Evolutionary conservation across 768 basidiomycete species (phyloP), one percentile per base, ranked within the genome.

Genomic region (Lactifluus piperatus): DNA sequence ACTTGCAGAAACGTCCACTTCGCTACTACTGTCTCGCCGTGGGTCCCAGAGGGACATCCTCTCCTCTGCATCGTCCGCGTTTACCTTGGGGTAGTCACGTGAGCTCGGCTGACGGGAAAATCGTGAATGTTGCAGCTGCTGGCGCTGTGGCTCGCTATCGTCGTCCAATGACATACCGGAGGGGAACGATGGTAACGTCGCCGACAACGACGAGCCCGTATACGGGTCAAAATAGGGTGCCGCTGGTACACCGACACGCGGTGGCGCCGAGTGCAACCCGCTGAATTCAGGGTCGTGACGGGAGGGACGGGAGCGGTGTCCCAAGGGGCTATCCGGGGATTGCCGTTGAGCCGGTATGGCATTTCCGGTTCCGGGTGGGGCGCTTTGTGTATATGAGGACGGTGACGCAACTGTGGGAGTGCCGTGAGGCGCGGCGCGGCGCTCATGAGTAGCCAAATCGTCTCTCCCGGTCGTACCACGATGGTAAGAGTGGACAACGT

Each of bases 401-500:
- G 58, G 48, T 29, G 58, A 54, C 2, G 58, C 36, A 5, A 60
- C 58, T 1, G 58, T 39, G 44, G 48, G 51, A 34, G 34, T 22
- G 29, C 16, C 56, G 51, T n/a, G 57, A 43, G 44, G 46, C 32
- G 56, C 34, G 60, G 30, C 0, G 34, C 81, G 73, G 57, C 76
- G 79, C 56, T 80, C 77, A 57, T 84, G 82, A 4, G 68, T 76
- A 32, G 77, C 75, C 47, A 72, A 65, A 26, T 75, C 64, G 27
- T 63, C 64, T 55, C 53, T 63, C 51, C 64, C 70, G 24, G 73
- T 72, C 7, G 26, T 78, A 18, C 72, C 75, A 7, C 84, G 83
- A 13, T 83, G 80, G 68, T 92, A 92, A 56, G 82, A 81, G 68
- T 92, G 88, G 44, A 90, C 81, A 13, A 90, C 67, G 57, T 91